Conservation (phyloP, 1,284 basidiomycete species). For the Salmacisia buchloeana region DNA sequence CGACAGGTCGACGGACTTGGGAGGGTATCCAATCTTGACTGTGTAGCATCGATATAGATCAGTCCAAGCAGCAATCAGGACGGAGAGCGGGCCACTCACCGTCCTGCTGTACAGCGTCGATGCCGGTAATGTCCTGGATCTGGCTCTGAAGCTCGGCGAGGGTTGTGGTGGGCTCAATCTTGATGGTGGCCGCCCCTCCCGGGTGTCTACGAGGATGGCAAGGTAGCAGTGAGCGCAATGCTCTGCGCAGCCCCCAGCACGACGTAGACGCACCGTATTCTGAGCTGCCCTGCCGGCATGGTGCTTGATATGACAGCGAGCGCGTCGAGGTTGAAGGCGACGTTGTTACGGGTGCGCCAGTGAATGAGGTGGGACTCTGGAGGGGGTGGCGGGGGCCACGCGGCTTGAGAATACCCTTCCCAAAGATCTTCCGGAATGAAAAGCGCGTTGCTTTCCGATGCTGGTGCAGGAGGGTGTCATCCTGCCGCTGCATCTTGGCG, state of each 20-base stretch:
- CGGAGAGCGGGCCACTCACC: background rate
- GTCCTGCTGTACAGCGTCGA: background rate
- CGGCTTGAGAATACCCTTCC: too few species aligned
- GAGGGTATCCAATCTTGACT: slow-evolving; percentile 2
- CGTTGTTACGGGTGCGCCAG: too few species aligned
- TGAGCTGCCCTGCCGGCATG: too few species aligned
- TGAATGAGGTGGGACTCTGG: too few species aligned
- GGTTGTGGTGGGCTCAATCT: background rate
- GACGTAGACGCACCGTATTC: background rate
- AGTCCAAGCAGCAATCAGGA: background rate
- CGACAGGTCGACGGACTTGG: background rate
- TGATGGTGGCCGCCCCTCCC: background rate
- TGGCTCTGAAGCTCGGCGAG: background rate
- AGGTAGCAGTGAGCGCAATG: background rate
- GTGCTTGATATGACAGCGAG: too few species aligned
- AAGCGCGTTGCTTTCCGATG: too few species aligned
- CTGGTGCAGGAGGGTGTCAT: too few species aligned
- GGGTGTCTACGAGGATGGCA: background rate
- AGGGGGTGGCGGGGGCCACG: too few species aligned
- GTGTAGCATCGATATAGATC: background rate
- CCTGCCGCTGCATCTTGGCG: too few species aligned
- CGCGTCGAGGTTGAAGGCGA: too few species aligned
- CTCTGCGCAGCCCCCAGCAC: background rate
- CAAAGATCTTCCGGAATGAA: too few species aligned
- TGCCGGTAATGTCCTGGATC: background rate